phyloP scores from a whole-genome alignment of 2,329 filamentous ascomycete genomes.

The Rutstroemia sp. region DNA sequence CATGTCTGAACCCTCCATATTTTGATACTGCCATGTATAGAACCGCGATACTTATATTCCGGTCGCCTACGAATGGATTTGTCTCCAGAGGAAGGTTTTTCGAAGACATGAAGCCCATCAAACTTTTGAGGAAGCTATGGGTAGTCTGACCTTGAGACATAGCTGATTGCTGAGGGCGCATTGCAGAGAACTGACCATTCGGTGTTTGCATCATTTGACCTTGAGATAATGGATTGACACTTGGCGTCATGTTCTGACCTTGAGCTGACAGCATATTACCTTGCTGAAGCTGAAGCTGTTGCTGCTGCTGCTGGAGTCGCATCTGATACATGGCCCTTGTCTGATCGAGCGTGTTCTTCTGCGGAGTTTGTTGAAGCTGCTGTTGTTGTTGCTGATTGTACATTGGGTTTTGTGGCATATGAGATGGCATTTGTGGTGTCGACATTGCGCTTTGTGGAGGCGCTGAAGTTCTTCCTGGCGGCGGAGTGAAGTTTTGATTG shows the following conservation, averaged over 20 bases:
- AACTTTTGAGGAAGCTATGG: constrained; percentile 67
- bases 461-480: constrained; percentile 45
- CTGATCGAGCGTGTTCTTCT: constrained; percentile 50
- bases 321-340: constrained; percentile 75
- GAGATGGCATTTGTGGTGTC: constrained; percentile 37
- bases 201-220: constrained; percentile 48
- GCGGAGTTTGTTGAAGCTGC: constrained; percentile 36
- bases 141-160: constrained; percentile 40
- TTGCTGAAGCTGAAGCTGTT: constrained; percentile 62
- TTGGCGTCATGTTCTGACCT: constrained; percentile 38
- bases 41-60: constrained; percentile 65
- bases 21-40: constrained; percentile 75
- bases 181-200: constrained; percentile 49
- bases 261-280: constrained; percentile 31
- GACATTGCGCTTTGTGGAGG: constrained; percentile 49
- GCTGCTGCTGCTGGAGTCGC: constrained; percentile 67
- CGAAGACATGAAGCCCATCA: constrained; percentile 70
- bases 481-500: constrained; percentile 50
- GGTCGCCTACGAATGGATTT: constrained; percentile 66
- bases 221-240: constrained; percentile 23
- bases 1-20: constrained; percentile 67
- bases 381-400: constrained; percentile 23
- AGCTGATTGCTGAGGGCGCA: constrained; percentile 45
- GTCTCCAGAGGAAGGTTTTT: constrained; percentile 67
- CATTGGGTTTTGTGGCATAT: constrained; percentile 32